These are phyloP conservation scores for Prunus armeniaca DNA, from an alignment of 306 rosid genomes.

Conservation along the genomic window DNA sequence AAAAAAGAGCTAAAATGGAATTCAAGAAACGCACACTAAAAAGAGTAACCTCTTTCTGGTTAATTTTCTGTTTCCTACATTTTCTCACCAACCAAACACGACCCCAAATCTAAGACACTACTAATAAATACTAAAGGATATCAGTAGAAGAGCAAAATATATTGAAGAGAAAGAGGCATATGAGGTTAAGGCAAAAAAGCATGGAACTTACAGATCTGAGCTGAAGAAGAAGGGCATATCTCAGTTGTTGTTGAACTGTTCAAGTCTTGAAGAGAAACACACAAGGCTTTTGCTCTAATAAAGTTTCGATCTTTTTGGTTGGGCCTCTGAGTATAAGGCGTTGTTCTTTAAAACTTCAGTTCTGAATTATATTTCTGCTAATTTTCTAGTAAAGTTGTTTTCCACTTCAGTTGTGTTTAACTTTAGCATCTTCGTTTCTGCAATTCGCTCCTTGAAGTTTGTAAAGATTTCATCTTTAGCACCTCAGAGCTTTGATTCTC, in stretches of 20 bases:
- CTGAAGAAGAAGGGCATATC: slow-evolving; percentile 19
- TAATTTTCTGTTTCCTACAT: background rate
- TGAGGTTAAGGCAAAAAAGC: background rate
- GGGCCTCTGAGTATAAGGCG: background rate
- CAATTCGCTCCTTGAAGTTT: background rate
- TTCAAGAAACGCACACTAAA: too few species aligned
- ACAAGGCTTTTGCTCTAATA: background rate
- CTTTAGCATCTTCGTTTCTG: background rate
- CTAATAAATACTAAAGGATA: background rate
- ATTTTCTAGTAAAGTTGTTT: background rate
- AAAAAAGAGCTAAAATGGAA: too few species aligned
- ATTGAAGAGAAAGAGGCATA: background rate
- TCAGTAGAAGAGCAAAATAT: background rate
- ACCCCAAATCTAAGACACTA: background rate
- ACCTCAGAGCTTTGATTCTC: background rate
- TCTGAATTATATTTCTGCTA: background rate
- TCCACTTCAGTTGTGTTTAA: background rate
- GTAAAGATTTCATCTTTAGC: background rate
- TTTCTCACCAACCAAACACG: slow-evolving; percentile 11
- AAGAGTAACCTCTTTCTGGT: background rate
- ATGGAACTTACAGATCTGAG: slow-evolving; percentile 27
- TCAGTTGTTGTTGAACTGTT: slow-evolving; percentile 2
- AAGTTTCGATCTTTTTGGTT: background rate
- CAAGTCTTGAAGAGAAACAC: background rate
- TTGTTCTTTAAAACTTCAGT: background rate